Percentiles rank a stretch among this genome's conserved stretches.
Conservation (phyloP, 2,329 filamentous ascomycete genomes). For the Huntiella decipiens region DNA sequence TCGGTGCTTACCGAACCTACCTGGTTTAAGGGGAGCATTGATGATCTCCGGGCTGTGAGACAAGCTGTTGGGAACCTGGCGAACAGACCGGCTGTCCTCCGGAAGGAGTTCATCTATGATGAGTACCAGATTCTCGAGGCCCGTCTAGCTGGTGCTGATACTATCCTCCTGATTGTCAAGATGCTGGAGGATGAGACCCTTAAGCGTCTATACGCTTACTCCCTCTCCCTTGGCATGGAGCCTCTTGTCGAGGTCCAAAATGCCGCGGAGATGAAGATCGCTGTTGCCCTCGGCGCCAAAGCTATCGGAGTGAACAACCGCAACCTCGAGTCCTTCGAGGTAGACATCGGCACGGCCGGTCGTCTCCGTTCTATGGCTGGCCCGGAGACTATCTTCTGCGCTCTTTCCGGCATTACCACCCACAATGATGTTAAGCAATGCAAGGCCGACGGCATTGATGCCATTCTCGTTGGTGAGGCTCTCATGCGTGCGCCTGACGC, state of each 20-base stretch:
- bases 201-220: conserved; percentile 70
- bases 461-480: conserved; percentile 84
- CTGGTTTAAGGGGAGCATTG: conserved; percentile 97
- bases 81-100: conserved; percentile 74
- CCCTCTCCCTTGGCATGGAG: conserved; percentile 82
- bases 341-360: conserved; percentile 82
- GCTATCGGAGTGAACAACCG: conserved; percentile 97
- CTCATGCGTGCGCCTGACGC: conserved; percentile 84
- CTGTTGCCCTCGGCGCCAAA: conserved; percentile 68
- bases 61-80: conserved; percentile 81
- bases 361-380: conserved; percentile 75
- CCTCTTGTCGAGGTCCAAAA: conserved; percentile 94
- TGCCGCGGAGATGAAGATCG: conserved; percentile 75
- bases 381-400: conserved; percentile 72
- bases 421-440: conserved; percentile 78
- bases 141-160: conserved; percentile 80
- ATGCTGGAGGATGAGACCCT: conserved; percentile 64
- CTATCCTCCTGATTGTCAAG: conserved; percentile 89
- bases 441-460: conserved; percentile 74
- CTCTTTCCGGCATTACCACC: conserved; percentile 81
- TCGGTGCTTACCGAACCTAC: conserved; percentile 97
- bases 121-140: conserved; percentile 97
- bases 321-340: conserved; percentile 89
- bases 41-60: conserved; percentile 73
- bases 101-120: conserved; percentile 96